Percentiles rank a stretch among this genome's conserved stretches.
phyloP scores from a whole-genome alignment of 2,329 filamentous ascomycete species.

The Neopestalotiopsis clavispora region DNA sequence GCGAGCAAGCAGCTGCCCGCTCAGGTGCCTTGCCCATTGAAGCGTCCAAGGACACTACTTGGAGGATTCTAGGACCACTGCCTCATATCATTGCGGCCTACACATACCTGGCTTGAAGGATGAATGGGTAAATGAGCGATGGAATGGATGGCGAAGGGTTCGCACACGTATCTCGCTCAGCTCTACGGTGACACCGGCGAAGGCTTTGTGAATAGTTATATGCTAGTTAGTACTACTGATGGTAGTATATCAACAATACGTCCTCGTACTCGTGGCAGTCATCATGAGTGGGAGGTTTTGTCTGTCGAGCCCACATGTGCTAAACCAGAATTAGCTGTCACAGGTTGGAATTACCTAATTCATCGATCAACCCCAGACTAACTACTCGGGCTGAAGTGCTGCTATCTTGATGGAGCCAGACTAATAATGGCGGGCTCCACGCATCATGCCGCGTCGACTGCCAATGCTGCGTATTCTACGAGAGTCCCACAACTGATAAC shows the following conservation, averaged over 20 bases:
- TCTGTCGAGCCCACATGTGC: neutral
- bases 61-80: constrained; percentile 30
- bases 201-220: too few relatives aligned
- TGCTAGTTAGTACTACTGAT: too few relatives aligned
- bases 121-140: neutral
- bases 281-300: too few relatives aligned
- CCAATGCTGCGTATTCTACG: neutral
- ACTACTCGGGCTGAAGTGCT: neutral
- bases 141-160: too few relatives aligned
- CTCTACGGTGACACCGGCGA: too few relatives aligned
- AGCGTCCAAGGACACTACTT: constrained; percentile 17
- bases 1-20: constrained; percentile 10
- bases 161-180: too few relatives aligned
- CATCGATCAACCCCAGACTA: neutral
- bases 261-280: too few relatives aligned
- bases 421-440: neutral
- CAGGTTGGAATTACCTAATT: neutral
- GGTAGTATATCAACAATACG: too few relatives aligned
- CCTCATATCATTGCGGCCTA: constrained; percentile 29
- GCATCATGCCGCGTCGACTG: neutral
- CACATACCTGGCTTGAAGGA: constrained; percentile 8
- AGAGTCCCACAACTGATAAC: constrained; percentile 3
- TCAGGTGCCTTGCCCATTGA: neutral
- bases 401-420: neutral
- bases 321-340: neutral